phyloP scores from a whole-genome alignment of 2,329 filamentous ascomycete genomes.

The Fusarium longipes region DNA sequence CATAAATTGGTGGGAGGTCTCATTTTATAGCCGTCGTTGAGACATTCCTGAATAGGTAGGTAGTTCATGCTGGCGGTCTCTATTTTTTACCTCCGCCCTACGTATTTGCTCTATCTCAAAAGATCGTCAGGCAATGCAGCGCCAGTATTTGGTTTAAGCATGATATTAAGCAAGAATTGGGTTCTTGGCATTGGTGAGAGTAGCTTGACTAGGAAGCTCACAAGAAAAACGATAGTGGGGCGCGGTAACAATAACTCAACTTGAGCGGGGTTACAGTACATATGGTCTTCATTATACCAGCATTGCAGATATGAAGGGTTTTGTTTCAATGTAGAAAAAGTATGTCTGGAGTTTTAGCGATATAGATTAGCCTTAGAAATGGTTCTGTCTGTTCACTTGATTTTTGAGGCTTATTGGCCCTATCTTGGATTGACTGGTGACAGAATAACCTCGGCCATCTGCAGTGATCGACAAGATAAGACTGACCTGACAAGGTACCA shows the following conservation, averaged over 20 bases:
- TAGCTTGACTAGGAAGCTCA: conserved; percentile 36
- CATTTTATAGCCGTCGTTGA: conserved; percentile 13
- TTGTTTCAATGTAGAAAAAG: not conserved
- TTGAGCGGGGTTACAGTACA: conserved; percentile 10
- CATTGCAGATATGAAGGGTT: not conserved
- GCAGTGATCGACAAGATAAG: conserved; percentile 26
- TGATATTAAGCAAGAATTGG: conserved; percentile 3
- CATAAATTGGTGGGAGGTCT: not conserved
- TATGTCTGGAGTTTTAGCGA: fast-evolving
- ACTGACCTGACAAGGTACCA: not conserved
- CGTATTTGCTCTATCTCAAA: not conserved
- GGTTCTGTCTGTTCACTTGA: fast-evolving
- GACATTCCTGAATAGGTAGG: conserved; percentile 5
- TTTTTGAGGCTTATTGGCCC: fast-evolving
- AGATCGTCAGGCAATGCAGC: not conserved
- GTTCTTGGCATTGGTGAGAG: conserved; percentile 30
- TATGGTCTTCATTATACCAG: not conserved
- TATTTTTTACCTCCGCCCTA: conserved; percentile 25
- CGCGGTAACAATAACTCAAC: conserved; percentile 14
- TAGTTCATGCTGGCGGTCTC: conserved; percentile 6
- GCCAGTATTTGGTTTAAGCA: conserved; percentile 16
- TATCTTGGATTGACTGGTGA: not conserved
- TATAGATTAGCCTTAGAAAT: not conserved
- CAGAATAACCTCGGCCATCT: not conserved
- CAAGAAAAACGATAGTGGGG: conserved; percentile 14